Evolutionary conservation across 192 early-diverging fungal species (phyloP), one percentile per base, ranked within the genome.

Genomic region (Coemansia sp.): DNA sequence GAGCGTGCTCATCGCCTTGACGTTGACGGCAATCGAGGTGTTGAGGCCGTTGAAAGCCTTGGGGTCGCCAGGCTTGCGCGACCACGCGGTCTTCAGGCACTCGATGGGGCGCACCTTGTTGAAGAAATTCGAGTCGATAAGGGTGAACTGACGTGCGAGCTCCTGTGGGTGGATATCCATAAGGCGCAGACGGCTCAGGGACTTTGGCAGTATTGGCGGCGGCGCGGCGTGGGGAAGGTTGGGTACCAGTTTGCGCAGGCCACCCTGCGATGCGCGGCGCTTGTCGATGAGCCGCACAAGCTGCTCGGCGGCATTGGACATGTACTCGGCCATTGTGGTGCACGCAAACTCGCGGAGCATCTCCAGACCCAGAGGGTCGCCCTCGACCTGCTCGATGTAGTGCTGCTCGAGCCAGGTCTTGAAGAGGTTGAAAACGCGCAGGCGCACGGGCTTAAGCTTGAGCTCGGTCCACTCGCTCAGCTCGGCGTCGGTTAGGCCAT

Each of bases 331-430:
- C 85, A 95, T 91, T 17, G 76, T 78, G 19, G 82, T 87, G 33
- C 84, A 84, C 19, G 88, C 89, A 77, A 99, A 95, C 29, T 87
- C 78, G 35, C 86, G 84, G 52, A 97, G 85, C 64, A 77, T 76
- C 52, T 85, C 84, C 34, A 99, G 74, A 32, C 85, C 86, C 42
- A 83, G 65, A 0, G 84, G 79, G 66, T 95, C 93, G 49, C 87
- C 86, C 7, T 84, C 82, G 60, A 91, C 89, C 70, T 87, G 86
- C 62, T 95, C 93, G 36, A 87, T 78, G 67, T 90, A 93, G 72
- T 97, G 92, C 63, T 84, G 87, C 80, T 99, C 97, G 9, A 98
- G 76, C 97, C 97, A 99, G n/a, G 82, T 89, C 79, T 96, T 99
- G 69, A 98, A 84, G 38, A 96, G 84, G 69, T 95, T 96, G 83